A percentile compares a stretch with the other conserved stretches of the same genome.
Conservation (phyloP, 2,329 filamentous ascomycete genomes). For the Colletotrichum lindemuthianum region DNA sequence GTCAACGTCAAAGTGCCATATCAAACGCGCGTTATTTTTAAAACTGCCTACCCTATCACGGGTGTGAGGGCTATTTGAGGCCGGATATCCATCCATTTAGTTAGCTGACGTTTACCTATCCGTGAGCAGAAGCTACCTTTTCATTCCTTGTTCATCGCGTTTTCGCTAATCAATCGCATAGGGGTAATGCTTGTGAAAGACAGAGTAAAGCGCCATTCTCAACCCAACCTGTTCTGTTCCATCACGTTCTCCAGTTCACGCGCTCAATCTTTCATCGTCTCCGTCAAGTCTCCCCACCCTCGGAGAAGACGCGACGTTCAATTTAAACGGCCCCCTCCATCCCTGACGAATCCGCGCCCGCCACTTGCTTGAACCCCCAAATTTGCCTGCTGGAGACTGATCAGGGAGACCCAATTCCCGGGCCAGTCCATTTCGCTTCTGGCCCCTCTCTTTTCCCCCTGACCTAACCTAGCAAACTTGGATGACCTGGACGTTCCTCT, state of each 20-base stretch:
- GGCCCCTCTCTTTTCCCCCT: conserved; percentile 3
- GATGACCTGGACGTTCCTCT: no score
- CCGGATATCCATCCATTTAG: no score
- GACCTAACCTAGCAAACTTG: neutral
- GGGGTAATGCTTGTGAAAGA: no score
- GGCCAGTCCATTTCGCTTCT: conserved; percentile 9
- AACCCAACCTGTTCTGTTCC: neutral
- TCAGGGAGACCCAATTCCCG: conserved; percentile 23
- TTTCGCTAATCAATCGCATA: no score
- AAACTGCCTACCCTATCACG: neutral
- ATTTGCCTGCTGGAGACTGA: conserved; percentile 33
- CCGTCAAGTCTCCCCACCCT: conserved; percentile 23
- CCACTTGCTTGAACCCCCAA: conserved; percentile 34
- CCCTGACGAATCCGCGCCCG: conserved; percentile 19
- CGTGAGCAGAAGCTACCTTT: no score
- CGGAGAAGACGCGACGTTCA: conserved; percentile 34
- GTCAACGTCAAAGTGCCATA: conserved; percentile 9
- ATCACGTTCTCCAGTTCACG: conserved; percentile 19
- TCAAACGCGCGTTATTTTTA: conserved; percentile 11
- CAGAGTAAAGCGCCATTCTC: neutral
- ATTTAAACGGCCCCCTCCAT: conserved; percentile 27
- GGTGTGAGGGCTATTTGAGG: neutral
- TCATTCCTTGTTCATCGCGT: no score
- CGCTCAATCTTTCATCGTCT: conserved; percentile 13
- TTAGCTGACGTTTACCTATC: no score